These are phyloP conservation scores for Lactuca saligna DNA, from an alignment of 129 eudicot species.

Conservation along the genomic window DNA sequence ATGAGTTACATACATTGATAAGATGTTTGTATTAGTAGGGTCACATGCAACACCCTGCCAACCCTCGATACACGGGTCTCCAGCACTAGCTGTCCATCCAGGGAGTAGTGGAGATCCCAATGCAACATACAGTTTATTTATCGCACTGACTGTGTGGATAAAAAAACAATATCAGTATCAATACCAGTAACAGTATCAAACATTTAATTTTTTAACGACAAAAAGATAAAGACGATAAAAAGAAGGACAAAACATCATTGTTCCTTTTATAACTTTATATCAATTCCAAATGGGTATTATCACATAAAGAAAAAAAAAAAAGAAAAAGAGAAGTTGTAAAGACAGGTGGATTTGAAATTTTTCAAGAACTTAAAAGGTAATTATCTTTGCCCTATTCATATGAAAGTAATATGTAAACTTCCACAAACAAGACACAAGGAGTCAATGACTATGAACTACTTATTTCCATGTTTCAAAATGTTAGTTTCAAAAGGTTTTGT, in stretches of 20 bases:
- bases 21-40: conserved; percentile 39
- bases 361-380: conserved; percentile 9
- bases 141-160: conserved; percentile 71
- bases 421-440: neutral
- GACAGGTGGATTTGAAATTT: neutral
- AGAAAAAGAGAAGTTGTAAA: neutral
- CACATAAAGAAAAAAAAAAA: conserved; percentile 8
- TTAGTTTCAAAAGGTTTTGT: conserved; percentile 10
- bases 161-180: conserved; percentile 5
- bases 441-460: conserved; percentile 11
- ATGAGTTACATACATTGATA: conserved; percentile 55
- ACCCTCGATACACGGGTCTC: conserved; percentile 82
- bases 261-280: conserved; percentile 14
- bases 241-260: conserved; percentile 5
- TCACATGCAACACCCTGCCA: conserved; percentile 96
- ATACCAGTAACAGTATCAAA: neutral
- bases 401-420: neutral
- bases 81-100: conserved; percentile 84
- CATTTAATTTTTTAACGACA: neutral
- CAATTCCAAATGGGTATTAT: neutral
- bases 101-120: conserved; percentile 78
- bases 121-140: conserved; percentile 67
- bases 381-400: neutral
- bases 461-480: conserved; percentile 7
- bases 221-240: neutral